Evolutionary conservation across 176 grass and related monocot species (phyloP).

Genomic region (Musa troglodytarum): DNA sequence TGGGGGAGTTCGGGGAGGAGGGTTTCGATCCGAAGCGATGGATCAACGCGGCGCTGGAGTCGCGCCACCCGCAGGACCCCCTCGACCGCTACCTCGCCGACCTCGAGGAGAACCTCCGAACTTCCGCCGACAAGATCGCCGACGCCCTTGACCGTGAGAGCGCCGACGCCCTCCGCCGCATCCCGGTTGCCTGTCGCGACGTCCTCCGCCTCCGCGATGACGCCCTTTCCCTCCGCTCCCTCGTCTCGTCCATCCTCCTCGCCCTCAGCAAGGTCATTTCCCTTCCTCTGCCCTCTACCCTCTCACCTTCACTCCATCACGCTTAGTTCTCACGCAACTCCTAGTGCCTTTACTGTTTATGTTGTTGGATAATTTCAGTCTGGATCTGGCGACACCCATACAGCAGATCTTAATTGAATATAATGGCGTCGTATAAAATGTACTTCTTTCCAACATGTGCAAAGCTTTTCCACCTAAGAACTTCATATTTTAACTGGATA

Average conservation of each 20-base stretch:
- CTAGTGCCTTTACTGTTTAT: not conserved
- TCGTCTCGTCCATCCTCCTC: slow-evolving; percentile 54
- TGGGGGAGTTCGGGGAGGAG: slow-evolving; percentile 71
- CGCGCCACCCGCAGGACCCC: slow-evolving; percentile 63
- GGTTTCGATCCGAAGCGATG: slow-evolving; percentile 87
- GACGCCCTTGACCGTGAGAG: slow-evolving; percentile 75
- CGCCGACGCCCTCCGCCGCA: slow-evolving; percentile 76
- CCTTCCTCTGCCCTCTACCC: not conserved
- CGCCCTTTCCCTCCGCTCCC: slow-evolving; percentile 54
- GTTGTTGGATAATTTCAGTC: not conserved
- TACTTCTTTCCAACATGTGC: not conserved
- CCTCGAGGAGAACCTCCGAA: slow-evolving; percentile 74
- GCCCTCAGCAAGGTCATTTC: slow-evolving; percentile 46
- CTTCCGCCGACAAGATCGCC: slow-evolving; percentile 64
- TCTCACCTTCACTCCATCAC: not conserved
- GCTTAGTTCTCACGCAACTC: not conserved
- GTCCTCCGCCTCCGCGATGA: slow-evolving; percentile 82
- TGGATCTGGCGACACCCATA: not conserved
- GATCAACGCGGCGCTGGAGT: slow-evolving; percentile 88
- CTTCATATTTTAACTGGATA: no score
- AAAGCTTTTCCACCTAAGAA: no score
- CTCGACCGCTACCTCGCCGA: slow-evolving; percentile 75
- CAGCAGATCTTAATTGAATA: not conserved
- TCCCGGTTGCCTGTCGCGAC: slow-evolving; percentile 82
- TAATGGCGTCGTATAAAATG: not conserved